Percentiles rank a stretch among this genome's conserved stretches.
phyloP scores from a whole-genome alignment of 305 asterid genomes.

The Striga hermonthica region DNA sequence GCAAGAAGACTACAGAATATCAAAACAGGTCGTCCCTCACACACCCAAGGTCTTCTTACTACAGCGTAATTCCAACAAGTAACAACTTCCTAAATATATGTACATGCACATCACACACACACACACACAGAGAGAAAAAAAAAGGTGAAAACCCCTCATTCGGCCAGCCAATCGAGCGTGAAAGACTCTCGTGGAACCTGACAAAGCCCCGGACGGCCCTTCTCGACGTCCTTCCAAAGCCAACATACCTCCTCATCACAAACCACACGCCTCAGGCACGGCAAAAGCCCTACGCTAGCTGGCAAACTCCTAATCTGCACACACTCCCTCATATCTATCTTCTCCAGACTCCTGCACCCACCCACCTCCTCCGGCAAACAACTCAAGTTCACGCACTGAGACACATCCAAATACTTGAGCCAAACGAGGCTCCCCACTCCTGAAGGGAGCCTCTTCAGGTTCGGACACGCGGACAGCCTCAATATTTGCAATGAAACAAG shows the following conservation, averaged over 20 bases:
- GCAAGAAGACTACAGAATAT: too few species aligned
- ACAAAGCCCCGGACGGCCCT: slow-evolving; percentile 46
- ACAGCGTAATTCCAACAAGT: neutral
- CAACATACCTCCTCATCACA: slow-evolving; percentile 72
- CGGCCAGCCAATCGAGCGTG: slow-evolving; percentile 74
- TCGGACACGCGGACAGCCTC: slow-evolving; percentile 73
- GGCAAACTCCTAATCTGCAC: slow-evolving; percentile 59
- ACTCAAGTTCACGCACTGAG: slow-evolving; percentile 66
- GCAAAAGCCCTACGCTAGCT: slow-evolving; percentile 35
- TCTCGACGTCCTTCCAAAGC: slow-evolving; percentile 63
- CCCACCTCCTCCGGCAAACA: slow-evolving; percentile 67
- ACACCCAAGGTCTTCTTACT: slow-evolving; percentile 34
- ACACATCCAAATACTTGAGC: slow-evolving; percentile 65
- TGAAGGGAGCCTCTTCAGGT: slow-evolving; percentile 48
- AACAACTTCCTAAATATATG: too few species aligned
- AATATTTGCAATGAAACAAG: slow-evolving; percentile 48
- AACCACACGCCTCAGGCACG: slow-evolving; percentile 48
- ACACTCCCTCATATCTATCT: slow-evolving; percentile 88
- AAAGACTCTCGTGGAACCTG: slow-evolving; percentile 74
- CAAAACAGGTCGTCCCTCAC: too few species aligned
- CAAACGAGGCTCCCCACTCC: slow-evolving; percentile 49
- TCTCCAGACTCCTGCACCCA: slow-evolving; percentile 58
- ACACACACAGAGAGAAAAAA: too few species aligned
- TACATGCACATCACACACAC: too few species aligned
- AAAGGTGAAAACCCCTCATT: slow-evolving; percentile 29